Conservation (phyloP, 2,329 filamentous ascomycete species). For the Apiospora rasikravindrae region DNA sequence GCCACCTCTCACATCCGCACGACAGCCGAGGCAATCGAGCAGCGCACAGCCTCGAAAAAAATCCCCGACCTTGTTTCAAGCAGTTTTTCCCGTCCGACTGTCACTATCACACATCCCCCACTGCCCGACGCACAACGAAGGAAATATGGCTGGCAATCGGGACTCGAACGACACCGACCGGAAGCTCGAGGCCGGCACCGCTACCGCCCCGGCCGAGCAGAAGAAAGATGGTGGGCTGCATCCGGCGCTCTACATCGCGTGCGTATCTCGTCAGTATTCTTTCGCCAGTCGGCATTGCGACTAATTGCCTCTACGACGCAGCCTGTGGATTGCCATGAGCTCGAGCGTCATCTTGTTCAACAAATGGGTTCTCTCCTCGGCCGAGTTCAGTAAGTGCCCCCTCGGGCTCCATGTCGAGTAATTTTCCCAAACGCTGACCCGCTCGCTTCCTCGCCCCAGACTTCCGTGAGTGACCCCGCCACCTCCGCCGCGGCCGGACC, state of each 20-base stretch:
- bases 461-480: slow-evolving; percentile 30
- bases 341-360: slow-evolving; percentile 91
- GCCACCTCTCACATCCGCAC: not conserved
- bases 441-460: slow-evolving; percentile 28
- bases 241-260: not conserved
- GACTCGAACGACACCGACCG: not conserved
- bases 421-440: not conserved
- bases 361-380: slow-evolving; percentile 83
- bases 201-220: not conserved
- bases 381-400: slow-evolving; percentile 71
- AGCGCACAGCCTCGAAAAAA: not conserved
- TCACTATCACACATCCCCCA: too few relatives aligned
- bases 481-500: not conserved
- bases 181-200: not conserved
- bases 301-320: slow-evolving; percentile 30
- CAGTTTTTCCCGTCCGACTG: not conserved
- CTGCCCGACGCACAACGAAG: not conserved
- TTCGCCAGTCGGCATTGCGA: not conserved
- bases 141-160: not conserved
- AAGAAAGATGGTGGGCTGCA: not conserved
- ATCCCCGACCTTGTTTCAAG: not conserved
- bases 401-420: not conserved
- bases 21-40: not conserved
- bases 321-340: slow-evolving; percentile 84
- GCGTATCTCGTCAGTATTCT: not conserved